Evolutionary conservation across 2,329 filamentous ascomycete genomes (phyloP).

Genomic region (Lachnellula suecica): DNA sequence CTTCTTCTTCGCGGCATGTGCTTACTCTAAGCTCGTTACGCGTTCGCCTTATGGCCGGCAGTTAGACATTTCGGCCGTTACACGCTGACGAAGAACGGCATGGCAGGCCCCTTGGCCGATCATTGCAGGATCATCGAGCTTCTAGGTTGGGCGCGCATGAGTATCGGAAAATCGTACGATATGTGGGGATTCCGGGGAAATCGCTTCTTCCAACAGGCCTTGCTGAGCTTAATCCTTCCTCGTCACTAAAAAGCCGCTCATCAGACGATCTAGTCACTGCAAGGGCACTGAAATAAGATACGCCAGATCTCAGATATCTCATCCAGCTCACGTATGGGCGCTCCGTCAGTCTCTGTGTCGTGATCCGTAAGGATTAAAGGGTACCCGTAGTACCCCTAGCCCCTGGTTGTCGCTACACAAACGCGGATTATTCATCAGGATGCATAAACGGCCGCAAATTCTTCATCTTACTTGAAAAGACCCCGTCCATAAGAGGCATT

Average conservation of each 20-base stretch:
- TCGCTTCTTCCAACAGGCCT: background rate
- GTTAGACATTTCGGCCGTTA: background rate
- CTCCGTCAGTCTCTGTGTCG: background rate
- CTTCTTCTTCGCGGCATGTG: background rate
- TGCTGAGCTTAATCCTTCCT: no score
- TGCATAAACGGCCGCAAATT: background rate
- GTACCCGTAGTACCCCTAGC: background rate
- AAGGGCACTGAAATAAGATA: background rate
- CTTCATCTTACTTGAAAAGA: background rate
- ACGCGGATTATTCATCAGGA: background rate
- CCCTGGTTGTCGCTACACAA: background rate
- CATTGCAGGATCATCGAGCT: background rate
- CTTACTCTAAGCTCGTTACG: background rate
- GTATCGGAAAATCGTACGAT: background rate
- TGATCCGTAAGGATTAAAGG: background rate
- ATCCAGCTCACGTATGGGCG: background rate
- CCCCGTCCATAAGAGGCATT: background rate
- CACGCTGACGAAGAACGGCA: background rate
- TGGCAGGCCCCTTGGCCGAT: background rate
- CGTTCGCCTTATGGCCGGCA: slow-evolving; percentile 2
- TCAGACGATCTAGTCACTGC: background rate
- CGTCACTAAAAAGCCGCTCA: background rate
- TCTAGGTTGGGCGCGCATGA: background rate
- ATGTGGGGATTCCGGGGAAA: background rate
- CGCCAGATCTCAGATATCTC: background rate